Evolutionary conservation across 257 asterid species (phyloP).

Genomic region (Euphrasia confusa): DNA sequence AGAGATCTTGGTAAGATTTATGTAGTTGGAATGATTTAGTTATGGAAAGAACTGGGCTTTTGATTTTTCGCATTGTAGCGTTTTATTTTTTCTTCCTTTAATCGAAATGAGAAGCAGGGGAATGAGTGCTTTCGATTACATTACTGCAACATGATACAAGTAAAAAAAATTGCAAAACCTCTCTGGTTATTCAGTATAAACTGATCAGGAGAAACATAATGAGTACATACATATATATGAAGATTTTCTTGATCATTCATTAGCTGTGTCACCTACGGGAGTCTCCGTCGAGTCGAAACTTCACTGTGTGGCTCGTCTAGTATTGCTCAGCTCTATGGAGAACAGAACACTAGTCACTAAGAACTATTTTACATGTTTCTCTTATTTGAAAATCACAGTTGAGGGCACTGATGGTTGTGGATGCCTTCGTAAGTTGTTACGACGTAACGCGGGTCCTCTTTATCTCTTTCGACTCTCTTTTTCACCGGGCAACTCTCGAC

Average conservation of each 20-base stretch:
- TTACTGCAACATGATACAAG: not conserved
- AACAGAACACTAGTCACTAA: not conserved
- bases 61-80: too few species aligned
- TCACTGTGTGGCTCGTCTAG: not conserved
- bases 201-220: too few species aligned
- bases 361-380: not conserved
- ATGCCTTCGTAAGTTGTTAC: constrained; percentile 83
- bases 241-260: constrained; percentile 25
- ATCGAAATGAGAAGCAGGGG: too few species aligned
- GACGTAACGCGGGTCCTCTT: constrained; percentile 65
- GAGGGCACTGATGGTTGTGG: constrained; percentile 76
- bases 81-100: too few species aligned
- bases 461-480: constrained; percentile 87
- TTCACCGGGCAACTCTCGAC: constrained; percentile 83
- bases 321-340: not conserved
- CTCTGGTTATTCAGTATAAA: not conserved
- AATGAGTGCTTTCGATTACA: not conserved
- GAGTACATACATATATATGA: not conserved
- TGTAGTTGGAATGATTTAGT: not conserved
- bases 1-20: constrained; percentile 11
- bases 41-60: not conserved
- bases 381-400: constrained; percentile 27
- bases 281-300: not conserved
- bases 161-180: not conserved
- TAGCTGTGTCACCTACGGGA: constrained; percentile 7